Evolutionary conservation across 2,329 filamentous ascomycete genomes (phyloP), one percentile per base, ranked within the genome.

Genomic region (Aspergillus melleus): DNA sequence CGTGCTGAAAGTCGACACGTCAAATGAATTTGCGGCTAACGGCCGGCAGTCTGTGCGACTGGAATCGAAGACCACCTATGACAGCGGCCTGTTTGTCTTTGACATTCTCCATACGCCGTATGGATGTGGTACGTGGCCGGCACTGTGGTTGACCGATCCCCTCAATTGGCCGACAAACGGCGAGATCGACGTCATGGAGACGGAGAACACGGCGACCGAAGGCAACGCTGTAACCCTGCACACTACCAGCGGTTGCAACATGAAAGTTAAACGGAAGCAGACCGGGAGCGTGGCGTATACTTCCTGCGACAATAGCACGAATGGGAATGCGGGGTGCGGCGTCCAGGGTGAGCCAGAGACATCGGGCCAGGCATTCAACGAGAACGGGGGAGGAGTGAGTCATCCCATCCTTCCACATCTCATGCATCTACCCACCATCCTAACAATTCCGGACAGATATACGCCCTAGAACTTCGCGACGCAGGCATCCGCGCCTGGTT

Each of bases 81-180:
- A 86, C 67, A 74, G 70, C n/a, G 87, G 87, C 0, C 82, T 89
- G n/a, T 89, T 89, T 74, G 77, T 89, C 67, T 89, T 89, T 67
- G 86, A 89, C 68, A 79, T 89, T 64, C 79, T 82, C 61, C 87
- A 89, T 73, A 84, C 84, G 0, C 87, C 87, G 0, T 84, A 80
- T 66, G 87, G 86, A 47, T 89, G 87, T 68, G 86, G 81, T 3
- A 86, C 82, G 22, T 90, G 85, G 88, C 85, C 86, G 2, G 82
- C 88, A 0, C 79, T 90, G 11, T 90, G 88, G 88, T 78, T 90
- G 6, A 79, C 81, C 0, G 88, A 90, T 70, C 76, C 80, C 0
- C 74, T 70, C 65, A 82, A 87, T 74, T 88, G 87, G 88, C 87
- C 88, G 3, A 66, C 71, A 5, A 80, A 88, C 63, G 87, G 87